These are phyloP conservation scores for Xylaria castorea DNA, from an alignment of 495 filamentous ascomycete genomes.

Conservation along the genomic window DNA sequence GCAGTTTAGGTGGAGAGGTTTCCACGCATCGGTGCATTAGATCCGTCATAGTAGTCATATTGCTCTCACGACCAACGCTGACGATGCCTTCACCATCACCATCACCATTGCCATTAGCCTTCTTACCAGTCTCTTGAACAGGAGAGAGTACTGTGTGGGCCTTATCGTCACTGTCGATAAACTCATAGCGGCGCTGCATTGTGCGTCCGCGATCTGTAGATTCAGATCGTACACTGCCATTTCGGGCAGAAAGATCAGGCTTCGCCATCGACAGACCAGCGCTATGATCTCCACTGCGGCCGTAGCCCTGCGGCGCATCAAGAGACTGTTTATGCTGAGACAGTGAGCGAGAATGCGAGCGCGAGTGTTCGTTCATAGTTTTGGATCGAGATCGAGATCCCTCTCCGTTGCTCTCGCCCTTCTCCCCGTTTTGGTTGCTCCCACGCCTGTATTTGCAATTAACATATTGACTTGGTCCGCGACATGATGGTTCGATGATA, in stretches of 20 bases:
- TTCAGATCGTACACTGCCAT: constrained; percentile 3
- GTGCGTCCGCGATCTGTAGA: constrained; percentile 30
- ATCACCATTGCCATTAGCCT: not conserved
- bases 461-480: not conserved
- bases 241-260: not conserved
- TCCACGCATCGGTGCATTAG: constrained; percentile 24
- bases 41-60: constrained; percentile 35
- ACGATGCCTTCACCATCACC: not conserved
- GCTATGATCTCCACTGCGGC: not conserved
- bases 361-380: not conserved
- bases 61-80: constrained; percentile 16
- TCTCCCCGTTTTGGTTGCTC: constrained; percentile 1
- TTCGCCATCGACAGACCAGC: not conserved
- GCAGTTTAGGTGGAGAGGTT: constrained; percentile 8
- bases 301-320: not conserved
- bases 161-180: constrained; percentile 27
- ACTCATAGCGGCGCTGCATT: constrained; percentile 26
- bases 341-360: constrained; percentile 5
- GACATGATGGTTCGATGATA: not conserved
- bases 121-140: constrained; percentile 21
- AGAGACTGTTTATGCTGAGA: not conserved
- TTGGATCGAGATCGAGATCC: constrained; percentile 13
- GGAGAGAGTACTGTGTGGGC: constrained; percentile 17
- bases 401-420: not conserved
- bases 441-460: not conserved